Base-by-base conservation (phyloP, 2,329 filamentous ascomycete species). In the Trichoderma asperellum region DNA sequence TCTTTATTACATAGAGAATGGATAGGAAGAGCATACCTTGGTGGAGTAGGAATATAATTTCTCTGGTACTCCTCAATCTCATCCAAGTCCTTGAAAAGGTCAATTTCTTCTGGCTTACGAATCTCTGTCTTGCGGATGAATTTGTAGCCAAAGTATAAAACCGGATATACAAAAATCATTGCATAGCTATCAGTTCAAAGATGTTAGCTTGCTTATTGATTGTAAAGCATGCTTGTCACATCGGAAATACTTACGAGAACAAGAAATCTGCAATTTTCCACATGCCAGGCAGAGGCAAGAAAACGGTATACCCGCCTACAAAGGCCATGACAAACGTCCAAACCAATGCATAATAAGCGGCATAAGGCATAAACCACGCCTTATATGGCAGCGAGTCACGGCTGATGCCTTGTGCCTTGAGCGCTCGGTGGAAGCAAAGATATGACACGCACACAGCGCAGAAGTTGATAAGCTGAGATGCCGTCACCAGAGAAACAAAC, bases 241-340 rank as follows among this genome's bases (percentile, higher is more conserved):
- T 5, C 2, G 16, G 7, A 18, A 16, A 11, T 24, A 81, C 85
- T 82, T 73, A 88, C 79, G 89, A 91, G 78, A 93, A 93, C 34
- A 95, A 78, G 77, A 95, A 96, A 7, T 86, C 88, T 7, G 89
- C 85, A 0, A 91, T 76, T 70, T 88, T 84, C 92, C 91, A 95
- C 5, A 85, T 84, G 0, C 86, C 82, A 0, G 79, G 75, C 0
- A 79, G 24, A 0, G 90, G 89, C 57, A 94, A 77, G 74, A 95
- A 96, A 1, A 94, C 91, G 0, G 89, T 86, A 72, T 94, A 95
- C 0, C 92, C 92, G 10, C 90, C 88, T 1, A 94, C 88, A 73
- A 94, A 88, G 0, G 89, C 86, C 89, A 95, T 94, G 72, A 91
- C 78, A 60, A 87, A 86, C 1, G 89, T 91, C 32, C 86, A 88